Evolutionary conservation across 345 rosid genomes (phyloP), one percentile per base, ranked within the genome.

Genomic region (Lepidium sativum): DNA sequence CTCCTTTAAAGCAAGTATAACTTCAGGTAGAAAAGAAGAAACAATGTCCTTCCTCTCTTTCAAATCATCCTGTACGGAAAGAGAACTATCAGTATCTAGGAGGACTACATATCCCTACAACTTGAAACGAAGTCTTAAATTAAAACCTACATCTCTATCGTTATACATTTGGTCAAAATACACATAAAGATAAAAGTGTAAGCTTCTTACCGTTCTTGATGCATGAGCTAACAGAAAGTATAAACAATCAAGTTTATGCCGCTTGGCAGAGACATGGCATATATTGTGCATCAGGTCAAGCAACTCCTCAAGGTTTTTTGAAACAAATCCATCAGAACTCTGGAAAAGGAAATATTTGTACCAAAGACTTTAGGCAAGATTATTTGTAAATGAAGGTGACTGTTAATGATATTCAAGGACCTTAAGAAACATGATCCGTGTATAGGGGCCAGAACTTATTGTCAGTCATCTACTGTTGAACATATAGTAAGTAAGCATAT

Each of bases 201-300:
- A 50, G 27, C 38, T 35, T 64, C 62, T 44, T 67, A 54, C 67
- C 48, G 80, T 88, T 90, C 80, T 89, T 54, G 84, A 80, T 12
- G 75, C 80, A 79, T 81, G 78, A 50, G 78, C 87, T 63, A 88
- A 78, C 8, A 94, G 76, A 80, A 77, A 77, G 80, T 94, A 80
- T 74, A 94, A 79, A 75, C 99, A 94, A 56, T 90, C 95, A 55
- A 94, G 96, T 60, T 96, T 86, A 68, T 90, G 86, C 33, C 85
- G 86, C 81, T 82, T 94, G 39, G 97, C 97, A 72, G 97, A 90
- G 65, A 87, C 92, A 80, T 90, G 97, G 72, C 96, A 86, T 69
- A 82, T 83, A 67, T 87, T 84, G 40, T 82, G 80, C 97, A 94
- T 86, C 25, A 84, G 82, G 49, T 67, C 78, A 50, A 83, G 85